Evolutionary conservation across 352 stramenopile genomes (phyloP), one percentile per base, ranked within the genome.

Genomic region (Peronospora belbahrii): DNA sequence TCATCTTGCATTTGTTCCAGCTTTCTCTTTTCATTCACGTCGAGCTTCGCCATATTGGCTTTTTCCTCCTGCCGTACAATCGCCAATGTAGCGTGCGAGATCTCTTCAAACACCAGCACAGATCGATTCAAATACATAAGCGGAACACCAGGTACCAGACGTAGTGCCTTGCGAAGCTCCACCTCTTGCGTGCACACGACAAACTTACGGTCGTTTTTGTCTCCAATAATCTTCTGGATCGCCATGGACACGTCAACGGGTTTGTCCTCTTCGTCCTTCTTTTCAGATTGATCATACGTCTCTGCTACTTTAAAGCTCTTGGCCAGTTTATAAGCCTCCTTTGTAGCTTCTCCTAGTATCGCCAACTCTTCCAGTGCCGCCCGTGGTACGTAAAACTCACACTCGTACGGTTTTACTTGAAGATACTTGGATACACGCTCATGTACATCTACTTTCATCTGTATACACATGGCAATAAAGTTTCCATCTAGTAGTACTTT

Each of bases 81-180:
- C 18, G 73, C 67, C 17, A 93, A 54, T 41, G 82, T 93, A 2
- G 79, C 74, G 7, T 65, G 56, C 24, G 74, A 88, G 28, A 91
- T 86, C 44, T 90, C 76, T 49, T 93, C 82, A 46, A 93, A 93
- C 48, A 93, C 82, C 13, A 93, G 64, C 59, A 91, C 79, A 3
- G 82, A 90, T 22, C 82, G 79, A 58, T 93, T 93, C 14, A 93
- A 49, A 62, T 93, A 93, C 32, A 93, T 56, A n/a, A 93, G 71
- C 39, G 82, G 82, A 35, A 91, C 79, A 37, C 82, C 82, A 1
- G 78, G 68, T 15, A 91, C 62, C 0, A 54, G 30, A 9, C 82
- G 71, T 54, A 93, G 55, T n/a, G 47, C 56, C 59, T 86, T 85
- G 20, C 82, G 76, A 40, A 93, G 62, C 48, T 90, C 79, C 27